Evolutionary conservation across 768 basidiomycete genomes (phyloP).

Genomic region (Termitomyces sp.): DNA sequence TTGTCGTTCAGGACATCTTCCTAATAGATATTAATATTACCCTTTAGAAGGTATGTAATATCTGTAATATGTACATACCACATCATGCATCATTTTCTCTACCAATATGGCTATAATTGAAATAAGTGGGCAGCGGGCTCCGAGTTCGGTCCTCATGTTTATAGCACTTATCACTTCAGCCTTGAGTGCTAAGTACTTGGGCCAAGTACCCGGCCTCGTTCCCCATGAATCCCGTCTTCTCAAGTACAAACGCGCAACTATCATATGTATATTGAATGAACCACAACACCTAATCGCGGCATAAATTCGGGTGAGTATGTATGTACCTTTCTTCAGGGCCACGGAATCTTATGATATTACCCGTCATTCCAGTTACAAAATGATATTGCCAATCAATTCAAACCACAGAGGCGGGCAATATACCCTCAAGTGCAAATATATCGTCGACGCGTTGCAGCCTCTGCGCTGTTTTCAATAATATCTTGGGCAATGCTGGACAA

Average conservation of each 20-base stretch:
- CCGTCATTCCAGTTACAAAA: not conserved
- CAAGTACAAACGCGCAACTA: no score
- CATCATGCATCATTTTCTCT: constrained; percentile 3
- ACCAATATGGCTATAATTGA: no score
- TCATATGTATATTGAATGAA: no score
- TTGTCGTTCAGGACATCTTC: constrained; percentile 10
- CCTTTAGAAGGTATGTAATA: constrained; percentile 18
- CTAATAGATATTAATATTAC: constrained; percentile 20
- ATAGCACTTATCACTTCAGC: no score
- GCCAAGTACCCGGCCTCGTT: no score
- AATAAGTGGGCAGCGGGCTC: no score
- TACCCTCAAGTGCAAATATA: not conserved
- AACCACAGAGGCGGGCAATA: not conserved
- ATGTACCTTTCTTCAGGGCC: constrained; percentile 3
- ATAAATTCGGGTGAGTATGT: not conserved
- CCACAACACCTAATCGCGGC: not conserved
- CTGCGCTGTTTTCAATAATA: not conserved
- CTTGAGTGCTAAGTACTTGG: no score
- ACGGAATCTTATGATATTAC: not conserved
- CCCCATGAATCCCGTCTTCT: no score
- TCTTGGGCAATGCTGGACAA: not conserved
- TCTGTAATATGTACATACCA: constrained; percentile 13
- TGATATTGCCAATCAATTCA: not conserved
- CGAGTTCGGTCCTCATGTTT: no score
- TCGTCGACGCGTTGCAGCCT: no score